Evolutionary conservation across 164 flowering plant species (phyloP).

Genomic region (Protea cynaroides): DNA sequence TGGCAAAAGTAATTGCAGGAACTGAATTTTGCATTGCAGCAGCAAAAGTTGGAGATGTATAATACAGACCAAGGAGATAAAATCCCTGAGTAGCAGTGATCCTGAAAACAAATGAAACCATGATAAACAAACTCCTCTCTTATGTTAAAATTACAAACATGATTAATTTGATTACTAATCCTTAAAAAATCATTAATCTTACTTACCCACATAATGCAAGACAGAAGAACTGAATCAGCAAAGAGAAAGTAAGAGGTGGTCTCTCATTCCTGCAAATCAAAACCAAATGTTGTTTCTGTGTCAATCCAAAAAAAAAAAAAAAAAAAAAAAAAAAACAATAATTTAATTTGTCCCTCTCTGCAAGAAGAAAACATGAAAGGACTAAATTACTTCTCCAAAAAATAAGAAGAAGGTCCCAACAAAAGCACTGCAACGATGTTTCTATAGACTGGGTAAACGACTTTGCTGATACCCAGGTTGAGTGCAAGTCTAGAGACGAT

Average conservation of each 20-base stretch:
- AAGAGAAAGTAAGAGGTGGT: conserved; percentile 60
- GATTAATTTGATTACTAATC: background rate
- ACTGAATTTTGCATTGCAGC: conserved; percentile 84
- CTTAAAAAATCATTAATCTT: background rate
- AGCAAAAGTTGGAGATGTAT: conserved; percentile 80
- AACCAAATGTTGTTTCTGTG: background rate
- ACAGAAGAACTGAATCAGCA: conserved; percentile 63
- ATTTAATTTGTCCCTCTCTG: too few relatives aligned
- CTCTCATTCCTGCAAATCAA: conserved; percentile 55
- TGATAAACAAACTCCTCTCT: background rate
- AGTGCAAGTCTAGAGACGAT: conserved; percentile 81
- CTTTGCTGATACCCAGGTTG: conserved; percentile 74
- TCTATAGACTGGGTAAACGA: conserved; percentile 70
- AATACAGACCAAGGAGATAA: conserved; percentile 63
- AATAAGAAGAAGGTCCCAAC: conserved; percentile 60
- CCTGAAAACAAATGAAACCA: conserved; percentile 25
- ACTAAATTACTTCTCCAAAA: conserved; percentile 57
- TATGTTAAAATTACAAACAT: background rate
- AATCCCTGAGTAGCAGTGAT: conserved; percentile 84
- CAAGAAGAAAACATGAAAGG: background rate
- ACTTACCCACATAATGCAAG: conserved; percentile 68
- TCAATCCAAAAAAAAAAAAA: background rate
- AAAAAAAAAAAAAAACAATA: too few relatives aligned
- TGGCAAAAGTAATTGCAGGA: conserved; percentile 69
- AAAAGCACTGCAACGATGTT: conserved; percentile 61